Conservation (phyloP, 1,284 basidiomycete genomes). For the Uromyces viciae-fabae region DNA sequence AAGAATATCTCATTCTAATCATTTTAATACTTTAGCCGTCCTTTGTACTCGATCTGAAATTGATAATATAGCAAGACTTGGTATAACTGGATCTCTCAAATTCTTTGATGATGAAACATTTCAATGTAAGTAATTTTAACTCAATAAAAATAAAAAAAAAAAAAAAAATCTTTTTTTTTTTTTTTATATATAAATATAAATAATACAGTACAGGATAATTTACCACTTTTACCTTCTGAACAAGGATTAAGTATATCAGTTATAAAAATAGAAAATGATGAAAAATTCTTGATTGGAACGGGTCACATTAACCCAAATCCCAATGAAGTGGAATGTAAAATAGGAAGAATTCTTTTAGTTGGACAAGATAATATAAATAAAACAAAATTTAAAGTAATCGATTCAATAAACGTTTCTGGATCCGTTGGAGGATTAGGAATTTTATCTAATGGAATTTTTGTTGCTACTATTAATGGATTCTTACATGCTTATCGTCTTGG, state of each 20-base stretch:
- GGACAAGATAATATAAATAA: background rate
- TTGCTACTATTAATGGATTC: conserved; percentile 32
- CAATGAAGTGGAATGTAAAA: conserved; percentile 25
- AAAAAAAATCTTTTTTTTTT: background rate
- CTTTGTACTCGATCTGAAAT: conserved; percentile 23
- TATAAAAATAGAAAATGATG: conserved; percentile 13
- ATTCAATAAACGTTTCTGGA: conserved; percentile 9
- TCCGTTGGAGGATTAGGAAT: conserved; percentile 28
- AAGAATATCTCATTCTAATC: conserved; percentile 22
- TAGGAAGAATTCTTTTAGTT: conserved; percentile 26
- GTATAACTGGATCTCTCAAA: conserved; percentile 19
- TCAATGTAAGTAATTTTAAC: conserved; percentile 14
- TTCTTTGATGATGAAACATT: conserved; percentile 33
- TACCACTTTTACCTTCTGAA: background rate
- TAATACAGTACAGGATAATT: conserved; percentile 27
- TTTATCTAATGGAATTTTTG: conserved; percentile 30
- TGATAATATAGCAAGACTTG: conserved; percentile 17
- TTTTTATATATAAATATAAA: too few relatives aligned
- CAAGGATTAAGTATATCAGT: conserved; percentile 37
- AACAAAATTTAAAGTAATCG: background rate
- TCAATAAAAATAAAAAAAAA: background rate
- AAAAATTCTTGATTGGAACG: conserved; percentile 38
- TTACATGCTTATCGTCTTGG: conserved; percentile 21
- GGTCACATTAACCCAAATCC: conserved; percentile 16
- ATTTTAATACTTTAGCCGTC: conserved; percentile 15